phyloP scores from a whole-genome alignment of 768 basidiomycete genomes.

The Udeniomyces megalosporus region DNA sequence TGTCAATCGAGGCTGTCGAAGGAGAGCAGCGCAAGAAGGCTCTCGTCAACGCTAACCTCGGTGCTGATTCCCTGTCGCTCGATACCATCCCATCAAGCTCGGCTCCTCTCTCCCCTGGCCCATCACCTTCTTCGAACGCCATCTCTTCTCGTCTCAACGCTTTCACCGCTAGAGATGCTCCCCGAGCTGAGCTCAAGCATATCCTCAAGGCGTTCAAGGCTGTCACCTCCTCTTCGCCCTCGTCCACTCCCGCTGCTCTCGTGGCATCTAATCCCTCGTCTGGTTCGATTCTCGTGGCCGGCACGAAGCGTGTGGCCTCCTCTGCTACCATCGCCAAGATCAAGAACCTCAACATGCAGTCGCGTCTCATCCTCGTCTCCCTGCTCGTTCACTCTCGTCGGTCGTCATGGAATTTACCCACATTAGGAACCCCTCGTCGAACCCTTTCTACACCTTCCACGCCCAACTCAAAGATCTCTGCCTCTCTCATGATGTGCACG shows the following conservation, averaged over 20 bases:
- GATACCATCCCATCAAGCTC: no score
- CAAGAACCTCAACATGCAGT: conserved; percentile 28
- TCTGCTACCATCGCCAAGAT: conserved; percentile 22
- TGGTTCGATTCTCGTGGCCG: neutral
- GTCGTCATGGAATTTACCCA: conserved; percentile 21
- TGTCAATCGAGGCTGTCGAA: conserved; percentile 27
- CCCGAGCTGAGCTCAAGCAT: conserved; percentile 20
- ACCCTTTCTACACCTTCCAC: neutral
- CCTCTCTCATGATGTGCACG: conserved; percentile 1
- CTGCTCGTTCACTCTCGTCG: conserved; percentile 22
- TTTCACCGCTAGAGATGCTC: neutral
- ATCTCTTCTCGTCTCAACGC: neutral
- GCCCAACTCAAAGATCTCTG: neutral
- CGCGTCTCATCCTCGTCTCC: conserved; percentile 28
- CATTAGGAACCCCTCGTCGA: conserved; percentile 1
- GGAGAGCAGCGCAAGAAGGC: conserved; percentile 26
- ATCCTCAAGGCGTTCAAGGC: conserved; percentile 27
- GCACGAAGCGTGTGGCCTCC: neutral
- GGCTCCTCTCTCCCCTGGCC: neutral
- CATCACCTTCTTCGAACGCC: conserved; percentile 16
- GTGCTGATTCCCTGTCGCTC: neutral
- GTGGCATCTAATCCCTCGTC: conserved; percentile 14
- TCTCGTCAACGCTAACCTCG: neutral
- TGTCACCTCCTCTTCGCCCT: conserved; percentile 18
- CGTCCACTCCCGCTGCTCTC: conserved; percentile 17